A percentile compares a stretch with the other conserved stretches of the same genome.
Evolutionary conservation across 176 grass and related monocot species (phyloP).

Genomic region (Rhipidocladum racemiflorum): DNA sequence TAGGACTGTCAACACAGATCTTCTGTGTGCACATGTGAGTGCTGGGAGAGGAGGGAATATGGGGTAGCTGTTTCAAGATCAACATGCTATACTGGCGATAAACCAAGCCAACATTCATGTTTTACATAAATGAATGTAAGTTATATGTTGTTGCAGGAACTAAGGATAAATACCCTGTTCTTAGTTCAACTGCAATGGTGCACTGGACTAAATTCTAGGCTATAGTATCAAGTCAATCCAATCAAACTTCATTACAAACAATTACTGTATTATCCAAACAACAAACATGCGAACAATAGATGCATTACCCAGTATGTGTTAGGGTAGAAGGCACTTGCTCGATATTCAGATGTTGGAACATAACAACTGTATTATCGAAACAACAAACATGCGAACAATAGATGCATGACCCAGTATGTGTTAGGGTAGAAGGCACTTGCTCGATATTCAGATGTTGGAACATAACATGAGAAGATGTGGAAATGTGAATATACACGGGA

Average conservation of each 20-base stretch:
- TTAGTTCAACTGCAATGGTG: not conserved
- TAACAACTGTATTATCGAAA: conserved; percentile 28
- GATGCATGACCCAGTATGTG: not conserved
- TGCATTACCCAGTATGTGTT: not conserved
- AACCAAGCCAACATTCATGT: not conserved
- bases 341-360: no score
- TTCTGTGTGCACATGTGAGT: not conserved
- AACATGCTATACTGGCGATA: not conserved
- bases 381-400: not conserved
- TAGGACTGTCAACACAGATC: not conserved
- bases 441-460: not conserved
- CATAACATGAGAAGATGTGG: not conserved
- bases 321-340: not conserved
- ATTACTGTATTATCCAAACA: conserved; percentile 16
- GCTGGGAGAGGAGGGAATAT: not conserved
- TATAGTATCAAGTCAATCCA: not conserved
- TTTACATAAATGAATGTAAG: not conserved
- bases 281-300: not conserved
- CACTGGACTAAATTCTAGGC: not conserved
- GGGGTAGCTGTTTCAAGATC: not conserved
- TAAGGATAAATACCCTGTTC: not conserved
- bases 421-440: not conserved
- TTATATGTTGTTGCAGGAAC: not conserved
- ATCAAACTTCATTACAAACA: not conserved
- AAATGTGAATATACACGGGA: not conserved